Conservation (phyloP, 2,329 filamentous ascomycete genomes). For the Lecanicillium sp. region DNA sequence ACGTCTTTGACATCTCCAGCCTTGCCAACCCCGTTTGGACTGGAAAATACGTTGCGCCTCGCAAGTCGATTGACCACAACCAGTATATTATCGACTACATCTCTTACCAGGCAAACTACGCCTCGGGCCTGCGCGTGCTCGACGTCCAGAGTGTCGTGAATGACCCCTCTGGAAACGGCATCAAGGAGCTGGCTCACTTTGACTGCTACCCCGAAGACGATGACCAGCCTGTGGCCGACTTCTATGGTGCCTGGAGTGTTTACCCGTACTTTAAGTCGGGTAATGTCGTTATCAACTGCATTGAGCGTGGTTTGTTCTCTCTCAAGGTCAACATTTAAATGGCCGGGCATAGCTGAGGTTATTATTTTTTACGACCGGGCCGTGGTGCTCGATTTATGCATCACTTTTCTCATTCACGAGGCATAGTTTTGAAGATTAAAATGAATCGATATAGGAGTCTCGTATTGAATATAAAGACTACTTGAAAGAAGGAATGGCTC, state of each 20-base stretch:
- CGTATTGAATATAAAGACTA: no score
- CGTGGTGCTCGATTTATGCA: no score
- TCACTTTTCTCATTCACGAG: no score
- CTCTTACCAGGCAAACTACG: constrained; percentile 42
- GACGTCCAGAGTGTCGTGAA: constrained; percentile 25
- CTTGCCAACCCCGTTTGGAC: constrained; percentile 34
- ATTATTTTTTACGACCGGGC: no score
- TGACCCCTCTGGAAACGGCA: constrained; percentile 34
- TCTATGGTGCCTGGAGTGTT: constrained; percentile 37
- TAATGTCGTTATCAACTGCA: constrained; percentile 42
- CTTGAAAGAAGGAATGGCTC: no score
- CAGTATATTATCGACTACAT: constrained; percentile 37
- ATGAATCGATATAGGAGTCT: no score
- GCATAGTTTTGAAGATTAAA: no score
- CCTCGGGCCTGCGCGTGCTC: constrained; percentile 34
- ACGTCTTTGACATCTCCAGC: constrained; percentile 40
- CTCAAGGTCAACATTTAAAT: constrained; percentile 26
- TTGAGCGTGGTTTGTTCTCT: constrained; percentile 40
- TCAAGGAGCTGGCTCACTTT: constrained; percentile 40
- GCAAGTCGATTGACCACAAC: constrained; percentile 39
- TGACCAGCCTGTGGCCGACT: constrained; percentile 27
- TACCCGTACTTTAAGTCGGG: constrained; percentile 41
- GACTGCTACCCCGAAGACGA: constrained; percentile 45
- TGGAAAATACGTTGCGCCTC: constrained; percentile 31
- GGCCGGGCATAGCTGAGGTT: no score